phyloP scores from a whole-genome alignment of 2,329 filamentous ascomycete genomes.

The Ceratocystis albifundus region DNA sequence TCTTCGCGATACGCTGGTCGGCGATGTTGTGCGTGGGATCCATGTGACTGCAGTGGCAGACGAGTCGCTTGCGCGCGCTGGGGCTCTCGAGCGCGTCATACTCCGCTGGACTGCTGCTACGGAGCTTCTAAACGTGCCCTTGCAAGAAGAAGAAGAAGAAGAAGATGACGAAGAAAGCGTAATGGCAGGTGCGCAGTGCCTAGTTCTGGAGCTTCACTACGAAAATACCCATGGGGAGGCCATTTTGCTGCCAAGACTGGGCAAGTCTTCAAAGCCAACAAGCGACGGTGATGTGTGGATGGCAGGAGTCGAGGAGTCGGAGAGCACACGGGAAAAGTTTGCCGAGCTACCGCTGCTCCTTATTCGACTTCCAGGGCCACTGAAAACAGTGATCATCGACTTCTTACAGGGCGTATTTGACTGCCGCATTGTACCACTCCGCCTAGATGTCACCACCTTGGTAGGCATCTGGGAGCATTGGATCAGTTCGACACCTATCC shows the following conservation, averaged over 20 bases:
- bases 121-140: slow-evolving; percentile 18
- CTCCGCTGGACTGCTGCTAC: slow-evolving; percentile 36
- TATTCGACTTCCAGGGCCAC: slow-evolving; percentile 43
- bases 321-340: slow-evolving; percentile 29
- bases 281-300: slow-evolving; percentile 2
- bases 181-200: slow-evolving; percentile 24
- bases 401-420: slow-evolving; percentile 46
- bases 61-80: slow-evolving; percentile 32
- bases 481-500: slow-evolving; percentile 31
- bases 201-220: slow-evolving; percentile 41
- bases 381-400: slow-evolving; percentile 39
- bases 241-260: slow-evolving; percentile 36
- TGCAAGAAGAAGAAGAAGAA: slow-evolving; percentile 8
- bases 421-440: slow-evolving; percentile 42
- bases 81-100: slow-evolving; percentile 37
- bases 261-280: not conserved
- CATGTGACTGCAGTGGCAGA: slow-evolving; percentile 39
- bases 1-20: slow-evolving; percentile 44
- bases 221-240: slow-evolving; percentile 43
- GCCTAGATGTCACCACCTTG: slow-evolving; percentile 41
- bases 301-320: not conserved
- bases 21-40: slow-evolving; percentile 49
- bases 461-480: slow-evolving; percentile 42
- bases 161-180: slow-evolving; percentile 15
- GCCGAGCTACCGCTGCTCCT: slow-evolving; percentile 42